Evolutionary conservation across 352 stramenopile genomes (phyloP).

Genomic region (Aphanomyces euteiches): DNA sequence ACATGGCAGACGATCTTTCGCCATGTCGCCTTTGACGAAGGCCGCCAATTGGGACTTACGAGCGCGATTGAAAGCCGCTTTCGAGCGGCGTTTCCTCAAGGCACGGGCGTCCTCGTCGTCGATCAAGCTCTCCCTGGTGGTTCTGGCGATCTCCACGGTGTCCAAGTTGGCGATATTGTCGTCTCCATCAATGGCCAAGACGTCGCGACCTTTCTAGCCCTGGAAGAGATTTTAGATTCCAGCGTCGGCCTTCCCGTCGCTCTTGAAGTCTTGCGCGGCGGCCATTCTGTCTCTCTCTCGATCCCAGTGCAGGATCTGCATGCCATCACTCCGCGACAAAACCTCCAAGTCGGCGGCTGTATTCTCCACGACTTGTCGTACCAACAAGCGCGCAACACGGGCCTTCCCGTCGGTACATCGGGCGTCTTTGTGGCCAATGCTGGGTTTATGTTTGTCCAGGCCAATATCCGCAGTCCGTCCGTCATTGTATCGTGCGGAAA

Average conservation of each 20-base stretch:
- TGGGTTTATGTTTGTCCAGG: conserved; percentile 89
- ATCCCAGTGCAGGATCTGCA: conserved; percentile 55
- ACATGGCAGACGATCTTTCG: conserved; percentile 86
- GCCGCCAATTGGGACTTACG: conserved; percentile 66
- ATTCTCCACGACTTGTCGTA: conserved; percentile 87
- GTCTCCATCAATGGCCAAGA: conserved; percentile 67
- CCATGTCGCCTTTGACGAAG: conserved; percentile 89
- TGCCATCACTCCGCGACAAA: conserved; percentile 69
- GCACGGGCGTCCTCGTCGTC: conserved; percentile 88
- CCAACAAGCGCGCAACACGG: conserved; percentile 80
- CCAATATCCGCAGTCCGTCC: conserved; percentile 70
- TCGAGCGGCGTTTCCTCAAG: conserved; percentile 60
- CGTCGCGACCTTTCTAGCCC: conserved; percentile 77
- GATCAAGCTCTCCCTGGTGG: conserved; percentile 81
- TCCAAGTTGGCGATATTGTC: conserved; percentile 86
- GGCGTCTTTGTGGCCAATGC: conserved; percentile 80
- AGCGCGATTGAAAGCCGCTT: conserved; percentile 63
- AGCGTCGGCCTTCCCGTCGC: conserved; percentile 60
- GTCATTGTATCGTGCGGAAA: conserved; percentile 83
- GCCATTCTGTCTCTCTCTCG: conserved; percentile 41
- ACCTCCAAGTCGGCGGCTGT: conserved; percentile 77
- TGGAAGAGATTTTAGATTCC: conserved; percentile 74
- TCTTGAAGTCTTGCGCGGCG: conserved; percentile 72
- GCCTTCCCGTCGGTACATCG: conserved; percentile 51
- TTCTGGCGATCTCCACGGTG: conserved; percentile 51